Conservation (phyloP, 1,284 basidiomycete species). For the Ustilago xerochloae region DNA sequence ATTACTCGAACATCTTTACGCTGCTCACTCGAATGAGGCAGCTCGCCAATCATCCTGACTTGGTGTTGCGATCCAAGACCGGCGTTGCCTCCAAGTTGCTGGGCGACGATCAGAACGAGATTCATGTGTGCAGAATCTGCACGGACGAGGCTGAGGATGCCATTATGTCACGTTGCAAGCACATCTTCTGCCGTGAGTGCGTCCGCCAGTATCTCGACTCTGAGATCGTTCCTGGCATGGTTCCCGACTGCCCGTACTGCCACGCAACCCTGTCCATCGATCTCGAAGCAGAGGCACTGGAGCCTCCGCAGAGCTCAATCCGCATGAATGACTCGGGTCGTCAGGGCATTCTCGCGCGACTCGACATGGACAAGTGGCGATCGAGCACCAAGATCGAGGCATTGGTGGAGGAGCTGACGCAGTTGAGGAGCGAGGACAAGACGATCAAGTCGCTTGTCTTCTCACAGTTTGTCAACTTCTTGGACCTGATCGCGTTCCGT, state of each 20-base stretch:
- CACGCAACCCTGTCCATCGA: constrained; percentile 93
- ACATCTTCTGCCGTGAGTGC: constrained; percentile 88
- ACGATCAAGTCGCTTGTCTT: constrained; percentile 98
- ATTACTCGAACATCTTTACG: constrained; percentile 71
- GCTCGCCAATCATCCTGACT: constrained; percentile 76
- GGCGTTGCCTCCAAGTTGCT: constrained; percentile 57
- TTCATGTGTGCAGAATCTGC: constrained; percentile 83
- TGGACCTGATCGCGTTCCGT: constrained; percentile 88
- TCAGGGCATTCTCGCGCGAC: constrained; percentile 91
- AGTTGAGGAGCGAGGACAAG: constrained; percentile 82
- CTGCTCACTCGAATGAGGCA: constrained; percentile 68
- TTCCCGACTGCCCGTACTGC: constrained; percentile 92
- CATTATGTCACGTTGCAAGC: constrained; percentile 85
- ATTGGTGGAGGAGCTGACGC: constrained; percentile 89
- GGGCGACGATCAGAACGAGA: constrained; percentile 57
- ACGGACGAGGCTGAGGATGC: constrained; percentile 97
- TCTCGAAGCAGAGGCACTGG: constrained; percentile 89
- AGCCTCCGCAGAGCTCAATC: constrained; percentile 75
- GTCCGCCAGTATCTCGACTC: constrained; percentile 87
- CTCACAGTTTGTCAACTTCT: constrained; percentile 85
- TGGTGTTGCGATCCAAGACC: constrained; percentile 88
- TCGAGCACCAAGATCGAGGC: constrained; percentile 98
- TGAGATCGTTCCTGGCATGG: constrained; percentile 74
- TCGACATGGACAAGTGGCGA: constrained; percentile 89
- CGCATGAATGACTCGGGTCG: constrained; percentile 71